Conservation (phyloP, 805 yeast genomes). For the Dipodascus albidus region DNA sequence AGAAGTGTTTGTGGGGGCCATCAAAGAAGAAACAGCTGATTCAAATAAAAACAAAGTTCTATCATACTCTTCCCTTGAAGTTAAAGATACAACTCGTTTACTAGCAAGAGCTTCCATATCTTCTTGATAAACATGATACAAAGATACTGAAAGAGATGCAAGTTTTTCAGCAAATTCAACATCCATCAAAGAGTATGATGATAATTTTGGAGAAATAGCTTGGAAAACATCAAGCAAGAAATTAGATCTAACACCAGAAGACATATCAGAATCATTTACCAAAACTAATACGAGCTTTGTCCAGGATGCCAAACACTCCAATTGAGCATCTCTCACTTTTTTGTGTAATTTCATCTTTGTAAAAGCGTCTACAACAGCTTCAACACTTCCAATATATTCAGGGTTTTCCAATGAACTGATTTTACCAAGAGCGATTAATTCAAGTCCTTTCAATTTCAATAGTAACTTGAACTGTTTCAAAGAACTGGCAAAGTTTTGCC, state of each 20-base stretch:
- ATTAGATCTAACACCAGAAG: constrained; percentile 35
- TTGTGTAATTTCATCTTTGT: constrained; percentile 29
- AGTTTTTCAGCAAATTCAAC: constrained; percentile 61
- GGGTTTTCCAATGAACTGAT: constrained; percentile 7
- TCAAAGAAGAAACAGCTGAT: constrained; percentile 63
- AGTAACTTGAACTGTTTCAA: constrained; percentile 11
- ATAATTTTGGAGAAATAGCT: constrained; percentile 60
- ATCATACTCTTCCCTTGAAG: constrained; percentile 23
- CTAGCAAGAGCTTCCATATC: constrained; percentile 16
- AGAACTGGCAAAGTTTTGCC: constrained; percentile 12
- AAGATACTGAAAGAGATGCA: constrained; percentile 60
- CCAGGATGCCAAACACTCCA: constrained; percentile 71
- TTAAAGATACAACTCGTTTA: background rate
- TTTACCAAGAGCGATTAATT: constrained; percentile 9
- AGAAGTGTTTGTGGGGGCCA: constrained; percentile 56
- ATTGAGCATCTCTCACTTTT: constrained; percentile 32
- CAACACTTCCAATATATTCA: constrained; percentile 7
- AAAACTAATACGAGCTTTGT: constrained; percentile 64
- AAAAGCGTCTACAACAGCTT: constrained; percentile 34
- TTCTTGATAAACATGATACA: constrained; percentile 51
- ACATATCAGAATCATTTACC: constrained; percentile 48
- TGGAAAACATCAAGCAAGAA: constrained; percentile 73
- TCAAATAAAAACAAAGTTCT: constrained; percentile 60
- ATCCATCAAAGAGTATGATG: constrained; percentile 60
- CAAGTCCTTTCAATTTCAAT: constrained; percentile 18